Base-by-base conservation (phyloP, 768 basidiomycete species). In the Suillus subaureus region DNA sequence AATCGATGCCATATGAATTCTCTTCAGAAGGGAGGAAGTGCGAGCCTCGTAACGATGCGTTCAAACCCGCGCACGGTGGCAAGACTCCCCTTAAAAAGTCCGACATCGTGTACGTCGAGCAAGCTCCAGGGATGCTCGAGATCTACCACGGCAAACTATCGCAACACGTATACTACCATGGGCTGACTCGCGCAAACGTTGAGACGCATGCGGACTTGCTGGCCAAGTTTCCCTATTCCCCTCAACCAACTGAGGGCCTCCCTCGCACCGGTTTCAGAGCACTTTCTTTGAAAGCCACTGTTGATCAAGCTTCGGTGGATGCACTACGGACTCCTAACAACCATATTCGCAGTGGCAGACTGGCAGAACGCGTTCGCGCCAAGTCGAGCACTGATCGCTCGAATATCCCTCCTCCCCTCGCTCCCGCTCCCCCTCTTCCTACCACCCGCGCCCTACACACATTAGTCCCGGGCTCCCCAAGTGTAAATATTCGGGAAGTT, bases 31-130 rank as follows among this genome's bases (percentile, higher is more conserved):
- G 43, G 28, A 66, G 54, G 23, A 33, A 40, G 23, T 16, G 52
- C 16, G 64, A 64, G 37, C 37, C 26, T 40, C 40, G 9, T 45
- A 9, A 37, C 26, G 64, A 68, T 16, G 16, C 26, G 23, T 26
- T 23, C 35, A 64, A 56, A 47, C 62, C 64, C 13, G 58, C 63
- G 26, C 65, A 65, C 51, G 64, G 61, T 23, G 67, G 67, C 61
- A 68, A 65, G 57, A 31, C 35, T 6, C 68, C 68, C 13, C 62
- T 69, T 31, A 55, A 68, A 52, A 39, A 56, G 11, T 63, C 56
- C 21, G 67, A 68, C 21, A 63, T 63, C 33, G 40, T 61, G 31
- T 67, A 65, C 42, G 51, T 63, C 13, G 39, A 68, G 31, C 66
- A 65, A 33, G 42, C 39, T 21, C 43, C 58, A 15, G 57, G 63